Evolutionary conservation across 441 rosid species (phyloP).

Genomic region (Eruca vesicaria): DNA sequence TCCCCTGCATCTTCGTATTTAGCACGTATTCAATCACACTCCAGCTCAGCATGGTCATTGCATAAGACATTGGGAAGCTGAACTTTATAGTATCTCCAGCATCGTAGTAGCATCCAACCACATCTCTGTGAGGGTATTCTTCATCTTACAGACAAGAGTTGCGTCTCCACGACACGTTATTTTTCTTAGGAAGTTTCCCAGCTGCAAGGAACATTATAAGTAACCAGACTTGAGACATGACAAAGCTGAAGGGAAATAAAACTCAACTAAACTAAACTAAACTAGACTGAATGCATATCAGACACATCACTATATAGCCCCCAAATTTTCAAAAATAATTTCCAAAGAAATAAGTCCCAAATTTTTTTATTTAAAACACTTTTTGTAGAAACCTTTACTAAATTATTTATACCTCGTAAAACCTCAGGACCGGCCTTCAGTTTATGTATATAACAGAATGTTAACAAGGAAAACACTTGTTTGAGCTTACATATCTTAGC

Average conservation of each 20-base stretch:
- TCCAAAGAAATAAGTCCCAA: too few species aligned
- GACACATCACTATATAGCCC: not conserved
- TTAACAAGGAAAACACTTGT: not conserved
- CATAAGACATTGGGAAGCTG: conserved; percentile 72
- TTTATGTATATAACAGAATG: not conserved
- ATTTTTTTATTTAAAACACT: too few species aligned
- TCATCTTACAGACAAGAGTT: conserved; percentile 65
- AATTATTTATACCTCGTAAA: too few species aligned
- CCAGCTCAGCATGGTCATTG: conserved; percentile 97
- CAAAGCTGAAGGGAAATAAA: not conserved
- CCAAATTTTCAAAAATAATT: too few species aligned
- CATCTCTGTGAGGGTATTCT: conserved; percentile 47
- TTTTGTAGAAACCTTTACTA: too few species aligned
- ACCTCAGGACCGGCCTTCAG: too few species aligned
- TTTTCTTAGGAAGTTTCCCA: conserved; percentile 71
- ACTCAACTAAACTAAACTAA: not conserved
- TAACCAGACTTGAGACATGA: not conserved
- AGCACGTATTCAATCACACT: conserved; percentile 92
- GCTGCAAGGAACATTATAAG: conserved; percentile 49
- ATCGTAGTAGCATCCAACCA: conserved; percentile 83
- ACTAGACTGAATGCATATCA: too few species aligned
- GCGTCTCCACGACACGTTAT: conserved; percentile 85
- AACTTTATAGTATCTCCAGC: conserved; percentile 96
- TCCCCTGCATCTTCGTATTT: conserved; percentile 90
- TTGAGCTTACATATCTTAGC: conserved; percentile 64